A percentile compares a stretch with the other conserved stretches of the same genome.
phyloP scores from a whole-genome alignment of 1,284 basidiomycete genomes.

The Ustilago loliicola region DNA sequence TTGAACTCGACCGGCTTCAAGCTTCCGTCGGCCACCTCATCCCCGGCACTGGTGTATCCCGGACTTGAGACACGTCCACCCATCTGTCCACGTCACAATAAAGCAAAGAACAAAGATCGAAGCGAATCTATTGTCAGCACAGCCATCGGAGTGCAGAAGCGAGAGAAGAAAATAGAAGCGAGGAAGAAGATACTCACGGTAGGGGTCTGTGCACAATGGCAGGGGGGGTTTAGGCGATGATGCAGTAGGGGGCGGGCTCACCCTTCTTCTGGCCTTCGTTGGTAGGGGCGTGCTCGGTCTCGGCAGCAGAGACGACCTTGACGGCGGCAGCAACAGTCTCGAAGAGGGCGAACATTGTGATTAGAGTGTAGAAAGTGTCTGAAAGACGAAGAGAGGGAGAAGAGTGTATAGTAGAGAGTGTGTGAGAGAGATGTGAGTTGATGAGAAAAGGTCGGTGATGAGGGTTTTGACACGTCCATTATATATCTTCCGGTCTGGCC shows the following conservation, averaged over 20 bases:
- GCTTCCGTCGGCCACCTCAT: not conserved
- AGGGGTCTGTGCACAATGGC: slow-evolving; percentile 5
- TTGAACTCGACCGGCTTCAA: slow-evolving; percentile 8
- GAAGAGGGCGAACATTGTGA: slow-evolving; percentile 15
- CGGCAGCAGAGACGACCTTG: slow-evolving; percentile 6
- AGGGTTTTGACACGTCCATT: slow-evolving; percentile 3
- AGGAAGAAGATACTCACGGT: slow-evolving; percentile 10
- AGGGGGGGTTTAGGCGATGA: slow-evolving; percentile 8
- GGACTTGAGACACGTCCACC: slow-evolving; percentile 8
- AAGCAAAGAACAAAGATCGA: not conserved
- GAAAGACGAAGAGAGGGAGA: slow-evolving; percentile 8
- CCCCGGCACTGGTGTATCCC: not conserved
- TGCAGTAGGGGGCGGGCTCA: not conserved
- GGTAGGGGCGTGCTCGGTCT: slow-evolving; percentile 7
- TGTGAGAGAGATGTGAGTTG: slow-evolving; percentile 13
- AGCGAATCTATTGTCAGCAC: slow-evolving; percentile 4
- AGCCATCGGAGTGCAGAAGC: not conserved
- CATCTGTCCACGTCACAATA: slow-evolving; percentile 4
- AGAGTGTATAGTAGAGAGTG: slow-evolving; percentile 6
- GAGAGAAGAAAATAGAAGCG: not conserved
- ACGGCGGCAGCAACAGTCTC: slow-evolving; percentile 8
- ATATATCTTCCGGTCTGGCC: not conserved
- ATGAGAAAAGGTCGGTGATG: slow-evolving; percentile 15
- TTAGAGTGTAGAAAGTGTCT: slow-evolving; percentile 1
- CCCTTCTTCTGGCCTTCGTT: not conserved